Evolutionary conservation across 768 basidiomycete species (phyloP).

Genomic region (Trametes cinnabarina): DNA sequence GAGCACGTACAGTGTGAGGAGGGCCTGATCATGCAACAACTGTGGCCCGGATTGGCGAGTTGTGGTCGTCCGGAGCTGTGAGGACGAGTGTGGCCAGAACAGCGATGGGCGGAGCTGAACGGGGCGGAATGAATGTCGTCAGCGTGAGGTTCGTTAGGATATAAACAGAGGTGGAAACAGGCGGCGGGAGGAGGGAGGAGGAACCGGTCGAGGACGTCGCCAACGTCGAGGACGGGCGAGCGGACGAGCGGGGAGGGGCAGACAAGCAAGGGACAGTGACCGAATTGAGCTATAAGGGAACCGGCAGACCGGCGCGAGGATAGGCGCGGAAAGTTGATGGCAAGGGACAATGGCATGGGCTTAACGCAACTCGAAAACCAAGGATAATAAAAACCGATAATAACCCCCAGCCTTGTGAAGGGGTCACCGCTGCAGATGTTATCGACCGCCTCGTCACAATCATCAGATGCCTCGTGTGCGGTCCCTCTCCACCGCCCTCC

Average conservation of each 20-base stretch:
- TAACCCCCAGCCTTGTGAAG: conserved; percentile 5
- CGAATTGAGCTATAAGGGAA: conserved; percentile 28
- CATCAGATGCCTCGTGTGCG: conserved; percentile 21
- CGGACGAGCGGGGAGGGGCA: conserved; percentile 24
- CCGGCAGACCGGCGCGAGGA: conserved; percentile 24
- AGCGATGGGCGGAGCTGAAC: conserved; percentile 5
- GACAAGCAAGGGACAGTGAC: conserved; percentile 19
- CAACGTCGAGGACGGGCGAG: conserved; percentile 26
- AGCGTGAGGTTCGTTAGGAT: conserved; percentile 26
- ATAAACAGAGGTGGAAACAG: conserved; percentile 12
- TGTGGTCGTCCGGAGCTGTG: conserved; percentile 10
- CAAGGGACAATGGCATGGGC: conserved; percentile 20
- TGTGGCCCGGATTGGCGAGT: background rate
- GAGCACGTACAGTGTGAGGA: conserved; percentile 15
- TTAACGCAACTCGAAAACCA: conserved; percentile 6
- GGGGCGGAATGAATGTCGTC: conserved; percentile 20
- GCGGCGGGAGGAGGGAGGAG: conserved; percentile 4
- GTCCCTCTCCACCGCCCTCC: conserved; percentile 14
- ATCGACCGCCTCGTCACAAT: conserved; percentile 19
- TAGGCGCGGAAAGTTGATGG: conserved; percentile 24
- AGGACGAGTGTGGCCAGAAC: background rate
- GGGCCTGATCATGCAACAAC: conserved; percentile 17
- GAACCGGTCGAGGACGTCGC: conserved; percentile 23
- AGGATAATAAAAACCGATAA: conserved; percentile 21
- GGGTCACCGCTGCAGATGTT: conserved; percentile 12